A percentile compares a stretch with the other conserved stretches of the same genome.
These are phyloP conservation scores for Botryosphaeria agaves DNA, from an alignment of 2,329 filamentous ascomycete genomes.

Conservation along the genomic window DNA sequence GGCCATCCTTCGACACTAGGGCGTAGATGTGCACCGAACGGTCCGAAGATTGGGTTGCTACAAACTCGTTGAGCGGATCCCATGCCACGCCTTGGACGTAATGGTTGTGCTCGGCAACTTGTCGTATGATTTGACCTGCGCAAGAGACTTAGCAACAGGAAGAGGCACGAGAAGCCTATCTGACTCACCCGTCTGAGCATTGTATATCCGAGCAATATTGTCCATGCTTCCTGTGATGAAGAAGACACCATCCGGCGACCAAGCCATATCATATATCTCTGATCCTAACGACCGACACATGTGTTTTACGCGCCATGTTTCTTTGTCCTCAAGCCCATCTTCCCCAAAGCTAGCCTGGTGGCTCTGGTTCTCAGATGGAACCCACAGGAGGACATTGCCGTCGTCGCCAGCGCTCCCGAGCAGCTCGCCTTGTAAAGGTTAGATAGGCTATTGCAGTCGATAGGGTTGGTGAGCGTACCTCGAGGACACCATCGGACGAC, in stretches of 20 bases:
- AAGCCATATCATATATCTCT: slow-evolving; percentile 95
- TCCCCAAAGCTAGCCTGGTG: slow-evolving; percentile 53
- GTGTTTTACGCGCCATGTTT: slow-evolving; percentile 91
- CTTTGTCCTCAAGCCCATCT: slow-evolving; percentile 79
- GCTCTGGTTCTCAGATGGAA: slow-evolving; percentile 61
- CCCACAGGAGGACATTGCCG: slow-evolving; percentile 93
- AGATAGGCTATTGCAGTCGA: not conserved
- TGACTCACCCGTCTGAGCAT: slow-evolving; percentile 63
- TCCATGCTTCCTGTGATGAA: slow-evolving; percentile 99
- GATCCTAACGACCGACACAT: slow-evolving; percentile 93
- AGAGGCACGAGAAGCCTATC: not conserved
- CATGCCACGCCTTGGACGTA: slow-evolving; percentile 97
- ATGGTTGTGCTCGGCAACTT: slow-evolving; percentile 94
- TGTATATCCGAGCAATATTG: slow-evolving; percentile 94
- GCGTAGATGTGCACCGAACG: slow-evolving; percentile 96
- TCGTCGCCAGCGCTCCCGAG: slow-evolving; percentile 93
- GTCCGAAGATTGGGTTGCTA: slow-evolving; percentile 95
- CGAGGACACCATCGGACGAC: slow-evolving; percentile 91
- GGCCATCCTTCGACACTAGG: slow-evolving; percentile 87
- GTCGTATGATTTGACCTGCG: slow-evolving; percentile 53
- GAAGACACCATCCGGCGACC: slow-evolving; percentile 92
- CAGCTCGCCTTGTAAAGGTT: slow-evolving; percentile 50
- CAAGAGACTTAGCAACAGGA: too few relatives aligned
- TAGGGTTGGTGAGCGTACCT: slow-evolving; percentile 37
- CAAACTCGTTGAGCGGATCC: slow-evolving; percentile 96